phyloP scores from a whole-genome alignment of 129 eudicot species.

The Centella asiatica region DNA sequence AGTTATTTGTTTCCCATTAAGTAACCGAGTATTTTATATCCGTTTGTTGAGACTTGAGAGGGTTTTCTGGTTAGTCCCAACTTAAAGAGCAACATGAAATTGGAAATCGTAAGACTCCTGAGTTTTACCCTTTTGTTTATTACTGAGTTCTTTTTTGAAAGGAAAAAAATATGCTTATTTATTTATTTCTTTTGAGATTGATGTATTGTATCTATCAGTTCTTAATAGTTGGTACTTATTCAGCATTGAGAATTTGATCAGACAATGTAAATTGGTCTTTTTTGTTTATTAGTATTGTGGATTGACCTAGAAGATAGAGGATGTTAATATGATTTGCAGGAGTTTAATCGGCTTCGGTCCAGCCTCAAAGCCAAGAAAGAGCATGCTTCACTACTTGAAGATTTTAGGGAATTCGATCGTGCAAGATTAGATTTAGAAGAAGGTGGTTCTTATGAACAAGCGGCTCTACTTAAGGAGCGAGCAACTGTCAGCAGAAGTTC shows the following conservation, averaged over 20 bases:
- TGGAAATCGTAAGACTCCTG: no score
- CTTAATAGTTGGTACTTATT: no score
- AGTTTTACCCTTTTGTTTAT: no score
- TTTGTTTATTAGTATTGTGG: not conserved
- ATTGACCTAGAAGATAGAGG: not conserved
- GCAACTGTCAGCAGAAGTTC: slow-evolving; percentile 66
- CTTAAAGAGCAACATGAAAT: no score
- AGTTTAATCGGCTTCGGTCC: slow-evolving; percentile 73
- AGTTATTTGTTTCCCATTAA: no score
- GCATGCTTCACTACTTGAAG: slow-evolving; percentile 93
- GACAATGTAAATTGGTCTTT: not conserved
- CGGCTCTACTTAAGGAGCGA: slow-evolving; percentile 84
- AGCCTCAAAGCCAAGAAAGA: slow-evolving; percentile 92
- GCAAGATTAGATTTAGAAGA: slow-evolving; percentile 88
- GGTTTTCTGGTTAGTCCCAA: no score
- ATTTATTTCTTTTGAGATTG: no score
- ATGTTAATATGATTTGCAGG: slow-evolving; percentile 31
- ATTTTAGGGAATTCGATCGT: slow-evolving; percentile 85
- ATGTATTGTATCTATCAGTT: no score
- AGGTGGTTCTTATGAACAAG: slow-evolving; percentile 66
- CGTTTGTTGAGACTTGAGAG: no score
- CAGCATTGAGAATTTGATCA: not conserved
- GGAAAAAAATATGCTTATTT: no score
- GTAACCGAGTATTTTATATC: no score
- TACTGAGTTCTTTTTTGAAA: no score